These are phyloP conservation scores for Diophrys appendiculata DNA, from an alignment of 73 alveolate genomes.

Conservation along the genomic window DNA sequence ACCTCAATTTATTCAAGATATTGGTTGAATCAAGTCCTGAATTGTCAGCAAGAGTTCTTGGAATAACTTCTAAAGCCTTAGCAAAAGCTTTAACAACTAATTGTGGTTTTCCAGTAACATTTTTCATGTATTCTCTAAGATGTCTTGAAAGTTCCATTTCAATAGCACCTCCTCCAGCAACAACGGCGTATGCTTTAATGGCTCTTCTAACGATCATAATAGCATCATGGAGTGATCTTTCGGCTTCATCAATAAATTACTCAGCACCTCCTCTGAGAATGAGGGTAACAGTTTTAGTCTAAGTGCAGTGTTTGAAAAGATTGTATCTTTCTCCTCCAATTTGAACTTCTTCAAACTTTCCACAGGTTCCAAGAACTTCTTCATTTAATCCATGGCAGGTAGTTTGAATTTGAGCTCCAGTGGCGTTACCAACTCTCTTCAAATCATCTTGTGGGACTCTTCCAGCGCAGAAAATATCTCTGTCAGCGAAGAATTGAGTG, in stretches of 20 bases:
- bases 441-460: slow-evolving; percentile 92
- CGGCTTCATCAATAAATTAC: slow-evolving; percentile 97
- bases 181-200: slow-evolving; percentile 77
- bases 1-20: slow-evolving; percentile 86
- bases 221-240: slow-evolving; percentile 95
- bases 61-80: slow-evolving; percentile 95
- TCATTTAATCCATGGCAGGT: slow-evolving; percentile 85
- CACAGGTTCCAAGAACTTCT: slow-evolving; percentile 92
- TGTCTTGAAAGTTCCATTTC: slow-evolving; percentile 94
- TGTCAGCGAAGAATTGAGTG: slow-evolving; percentile 93
- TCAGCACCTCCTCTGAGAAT: slow-evolving; percentile 98
- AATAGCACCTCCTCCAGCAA: slow-evolving; percentile 91
- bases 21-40: slow-evolving; percentile 90
- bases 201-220: slow-evolving; percentile 94
- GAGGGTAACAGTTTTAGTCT: slow-evolving; percentile 93
- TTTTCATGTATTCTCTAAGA: slow-evolving; percentile 82
- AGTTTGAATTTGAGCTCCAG: slow-evolving; percentile 94
- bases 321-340: slow-evolving; percentile 95
- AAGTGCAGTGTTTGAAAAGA: slow-evolving; percentile 72
- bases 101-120: slow-evolving; percentile 87
- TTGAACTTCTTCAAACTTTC: slow-evolving; percentile 93
- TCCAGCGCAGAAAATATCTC: slow-evolving; percentile 94
- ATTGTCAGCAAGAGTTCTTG: slow-evolving; percentile 97
- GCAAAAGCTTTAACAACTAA: slow-evolving; percentile 88
- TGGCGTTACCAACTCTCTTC: slow-evolving; percentile 88